Base-by-base conservation (phyloP, 495 filamentous ascomycete species). In the Xylaria flabelliformis region DNA sequence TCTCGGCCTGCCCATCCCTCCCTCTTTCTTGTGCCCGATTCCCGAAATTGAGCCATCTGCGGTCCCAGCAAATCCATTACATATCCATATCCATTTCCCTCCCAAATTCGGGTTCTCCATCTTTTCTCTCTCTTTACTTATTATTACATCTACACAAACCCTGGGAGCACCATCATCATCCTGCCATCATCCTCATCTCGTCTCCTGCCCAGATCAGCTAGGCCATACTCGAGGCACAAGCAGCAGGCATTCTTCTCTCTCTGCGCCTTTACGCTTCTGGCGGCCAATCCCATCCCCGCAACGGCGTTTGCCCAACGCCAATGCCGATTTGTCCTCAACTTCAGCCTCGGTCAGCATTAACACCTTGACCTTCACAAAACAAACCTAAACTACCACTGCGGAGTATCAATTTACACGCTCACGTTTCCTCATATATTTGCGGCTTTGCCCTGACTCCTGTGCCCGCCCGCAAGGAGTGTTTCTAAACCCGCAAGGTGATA, bases 91-190 rank as follows among this genome's bases (percentile, higher is more conserved):
- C 36, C 36, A 8, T 39, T 39, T 39, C 21, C 61, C 36, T 26
- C 10, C 55, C 41, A 19, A 32, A 51, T 48, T 42, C 39, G 44
- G 69, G 36, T 24, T 71, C 69, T 62, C 61, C 69, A 71, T 71
- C 69, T 66, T 65, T 65, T 73, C 64, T 59, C 19, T 69, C 63
- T 64, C n/a, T 73, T 62, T 41, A 48, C 48, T 64, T 64, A 34
- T 67, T 69, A 68, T 58, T 69, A 34, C 63, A 64, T 64, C 62
- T 70, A 69, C 67, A 10, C 56, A 46, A 62, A 61, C 67, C 39
- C 39, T 24, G 39, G 9, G 39, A 59, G 21, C 67, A 3, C 55
- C 55, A 69, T 69, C 55, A 69, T 69, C 56, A 69, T 62, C 42
- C 67, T 39, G 32, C 67, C 67, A 69, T 69, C 67, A 69, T 62